Evolutionary conservation across 192 early-diverging fungal species (phyloP).

Genomic region (Rhizophagus sp.): DNA sequence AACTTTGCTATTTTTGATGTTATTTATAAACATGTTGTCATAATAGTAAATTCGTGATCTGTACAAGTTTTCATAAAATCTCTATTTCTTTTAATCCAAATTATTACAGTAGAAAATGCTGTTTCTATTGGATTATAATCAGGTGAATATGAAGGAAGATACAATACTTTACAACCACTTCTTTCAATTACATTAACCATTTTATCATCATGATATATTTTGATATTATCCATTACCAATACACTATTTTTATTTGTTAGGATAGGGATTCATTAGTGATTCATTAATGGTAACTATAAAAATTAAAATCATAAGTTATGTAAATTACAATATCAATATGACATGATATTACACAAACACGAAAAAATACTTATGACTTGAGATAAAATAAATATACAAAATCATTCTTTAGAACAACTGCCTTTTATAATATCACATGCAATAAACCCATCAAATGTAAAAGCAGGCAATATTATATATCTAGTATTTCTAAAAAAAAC

Average conservation of each 20-base stretch:
- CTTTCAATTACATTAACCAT: not conserved
- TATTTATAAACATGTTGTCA: constrained; percentile 5
- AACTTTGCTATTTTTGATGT: not conserved
- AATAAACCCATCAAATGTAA: too few relatives aligned
- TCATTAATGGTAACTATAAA: too few relatives aligned
- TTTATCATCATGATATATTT: constrained; percentile 16
- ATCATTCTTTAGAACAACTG: too few relatives aligned
- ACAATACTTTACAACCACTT: not conserved
- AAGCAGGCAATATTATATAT: too few relatives aligned
- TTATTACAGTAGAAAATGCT: constrained; percentile 15
- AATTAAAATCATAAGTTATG: too few relatives aligned
- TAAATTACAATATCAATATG: too few relatives aligned
- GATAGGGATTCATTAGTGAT: not conserved
- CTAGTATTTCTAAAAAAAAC: too few relatives aligned
- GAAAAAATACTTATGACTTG: too few relatives aligned
- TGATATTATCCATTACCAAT: not conserved
- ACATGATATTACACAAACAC: too few relatives aligned
- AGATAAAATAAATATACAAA: too few relatives aligned
- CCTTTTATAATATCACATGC: too few relatives aligned
- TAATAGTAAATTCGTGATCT: too few relatives aligned
- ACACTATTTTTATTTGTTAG: constrained; percentile 4
- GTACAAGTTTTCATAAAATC: not conserved
- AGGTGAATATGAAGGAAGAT: not conserved
- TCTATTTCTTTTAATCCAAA: constrained; percentile 11
- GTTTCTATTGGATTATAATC: constrained; percentile 20